A percentile compares a stretch with the other conserved stretches of the same genome.
Conservation (phyloP, 1,284 basidiomycete species). For the Fomitopsis schrenkii region DNA sequence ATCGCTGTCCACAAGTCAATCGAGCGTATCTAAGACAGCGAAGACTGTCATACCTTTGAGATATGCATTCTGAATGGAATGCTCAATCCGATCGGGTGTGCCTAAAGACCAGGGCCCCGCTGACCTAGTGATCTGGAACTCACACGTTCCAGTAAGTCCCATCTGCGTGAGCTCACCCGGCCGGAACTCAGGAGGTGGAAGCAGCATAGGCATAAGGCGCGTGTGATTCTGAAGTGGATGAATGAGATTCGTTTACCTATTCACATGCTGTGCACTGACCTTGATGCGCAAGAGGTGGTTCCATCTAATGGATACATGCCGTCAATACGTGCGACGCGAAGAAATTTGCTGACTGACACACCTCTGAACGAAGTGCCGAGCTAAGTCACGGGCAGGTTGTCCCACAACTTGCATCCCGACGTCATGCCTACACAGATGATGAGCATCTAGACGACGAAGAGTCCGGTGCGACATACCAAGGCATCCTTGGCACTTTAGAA, state of each 20-base stretch:
- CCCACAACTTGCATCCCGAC: constrained; percentile 94
- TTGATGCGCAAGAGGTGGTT: constrained; percentile 90
- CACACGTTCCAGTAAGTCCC: constrained; percentile 93
- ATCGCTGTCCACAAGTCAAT: constrained; percentile 59
- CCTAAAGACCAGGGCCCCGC: constrained; percentile 97
- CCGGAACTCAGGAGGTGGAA: constrained; percentile 93
- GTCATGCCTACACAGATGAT: constrained; percentile 72
- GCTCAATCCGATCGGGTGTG: constrained; percentile 81
- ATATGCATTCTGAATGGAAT: constrained; percentile 95
- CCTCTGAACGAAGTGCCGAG: constrained; percentile 94
- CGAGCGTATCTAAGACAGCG: neutral
- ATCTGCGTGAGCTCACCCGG: constrained; percentile 76
- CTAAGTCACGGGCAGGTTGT: constrained; percentile 93
- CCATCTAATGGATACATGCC: constrained; percentile 55
- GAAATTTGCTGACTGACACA: constrained; percentile 26
- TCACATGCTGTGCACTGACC: constrained; percentile 34
- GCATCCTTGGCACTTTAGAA: constrained; percentile 88
- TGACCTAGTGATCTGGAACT: constrained; percentile 95
- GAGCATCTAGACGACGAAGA: neutral
- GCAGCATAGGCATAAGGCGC: constrained; percentile 88
- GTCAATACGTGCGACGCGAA: neutral
- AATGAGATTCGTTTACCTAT: neutral
- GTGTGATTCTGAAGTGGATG: constrained; percentile 74
- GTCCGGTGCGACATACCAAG: constrained; percentile 61
- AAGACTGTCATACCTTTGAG: constrained; percentile 61